Conservation (phyloP, 1,284 basidiomycete genomes). For the Leccinum griseonigrum region DNA sequence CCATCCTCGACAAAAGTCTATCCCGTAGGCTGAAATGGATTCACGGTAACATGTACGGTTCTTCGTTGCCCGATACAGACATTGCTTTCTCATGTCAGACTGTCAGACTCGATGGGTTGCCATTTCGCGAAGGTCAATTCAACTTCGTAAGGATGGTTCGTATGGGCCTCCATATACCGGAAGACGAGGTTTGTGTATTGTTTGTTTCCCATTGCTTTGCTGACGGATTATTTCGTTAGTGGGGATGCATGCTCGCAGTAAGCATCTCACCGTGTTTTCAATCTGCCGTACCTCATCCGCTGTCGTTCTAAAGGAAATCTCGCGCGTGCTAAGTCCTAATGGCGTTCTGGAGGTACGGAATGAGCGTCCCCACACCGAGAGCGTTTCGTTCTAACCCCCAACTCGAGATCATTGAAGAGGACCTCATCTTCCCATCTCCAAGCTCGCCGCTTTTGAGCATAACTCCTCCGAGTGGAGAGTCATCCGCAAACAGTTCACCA, state of each 20-base stretch:
- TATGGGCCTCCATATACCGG: conserved; percentile 65
- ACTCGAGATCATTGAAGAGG: conserved; percentile 65
- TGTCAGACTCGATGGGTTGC: conserved; percentile 57
- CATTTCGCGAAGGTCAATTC: conserved; percentile 55
- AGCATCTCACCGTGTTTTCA: conserved; percentile 9
- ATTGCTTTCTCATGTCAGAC: conserved; percentile 7
- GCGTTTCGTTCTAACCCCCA: conserved; percentile 6
- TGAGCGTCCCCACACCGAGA: conserved; percentile 1
- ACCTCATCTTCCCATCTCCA: conserved; percentile 63
- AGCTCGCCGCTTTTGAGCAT: conserved; percentile 12
- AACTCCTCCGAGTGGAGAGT: conserved; percentile 15
- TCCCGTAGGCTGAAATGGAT: conserved; percentile 59
- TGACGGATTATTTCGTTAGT: conserved; percentile 34
- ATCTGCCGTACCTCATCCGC: conserved; percentile 13
- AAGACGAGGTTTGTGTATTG: conserved; percentile 54
- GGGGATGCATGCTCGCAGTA: conserved; percentile 53
- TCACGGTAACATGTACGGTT: conserved; percentile 60
- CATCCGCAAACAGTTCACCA: conserved; percentile 22
- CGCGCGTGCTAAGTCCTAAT: conserved; percentile 58
- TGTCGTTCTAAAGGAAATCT: conserved; percentile 49
- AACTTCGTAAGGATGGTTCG: conserved; percentile 62
- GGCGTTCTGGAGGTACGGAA: conserved; percentile 60
- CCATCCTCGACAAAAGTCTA: conserved; percentile 37
- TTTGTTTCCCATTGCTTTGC: conserved; percentile 2
- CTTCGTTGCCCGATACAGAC: neutral